phyloP scores from a whole-genome alignment of 2,329 filamentous ascomycete species.

The Hypomyces perniciosus region DNA sequence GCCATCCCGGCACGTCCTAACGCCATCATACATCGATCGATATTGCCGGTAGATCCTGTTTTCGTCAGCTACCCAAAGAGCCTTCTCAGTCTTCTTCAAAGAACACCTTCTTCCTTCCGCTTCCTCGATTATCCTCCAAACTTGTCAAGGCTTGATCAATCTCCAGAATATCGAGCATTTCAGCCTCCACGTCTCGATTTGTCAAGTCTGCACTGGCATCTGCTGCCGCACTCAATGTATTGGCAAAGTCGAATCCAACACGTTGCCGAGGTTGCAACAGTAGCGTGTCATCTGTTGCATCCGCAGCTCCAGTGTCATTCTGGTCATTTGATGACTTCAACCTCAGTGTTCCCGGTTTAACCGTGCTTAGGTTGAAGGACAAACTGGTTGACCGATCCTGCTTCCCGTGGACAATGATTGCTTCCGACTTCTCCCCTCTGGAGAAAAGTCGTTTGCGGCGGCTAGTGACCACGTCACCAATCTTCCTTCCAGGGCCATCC shows the following conservation, averaged over 20 bases:
- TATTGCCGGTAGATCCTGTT: constrained; percentile 14
- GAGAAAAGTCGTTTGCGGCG: constrained; percentile 31
- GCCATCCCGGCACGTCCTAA: constrained; percentile 7
- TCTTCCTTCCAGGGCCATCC: constrained; percentile 38
- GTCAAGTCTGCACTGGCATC: constrained; percentile 45
- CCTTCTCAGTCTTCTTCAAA: constrained; percentile 37
- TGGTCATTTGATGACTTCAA: constrained; percentile 24
- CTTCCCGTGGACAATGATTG: constrained; percentile 51
- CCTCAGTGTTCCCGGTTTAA: constrained; percentile 34
- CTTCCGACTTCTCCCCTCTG: constrained; percentile 38
- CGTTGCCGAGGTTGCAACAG: constrained; percentile 25
- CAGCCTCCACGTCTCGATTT: constrained; percentile 49
- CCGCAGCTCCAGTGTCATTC: constrained; percentile 17
- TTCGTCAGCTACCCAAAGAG: constrained; percentile 18
- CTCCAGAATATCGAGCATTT: constrained; percentile 60
- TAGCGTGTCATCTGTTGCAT: constrained; percentile 18
- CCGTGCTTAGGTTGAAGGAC: constrained; percentile 46
- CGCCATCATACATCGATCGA: constrained; percentile 10
- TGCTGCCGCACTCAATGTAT: constrained; percentile 47
- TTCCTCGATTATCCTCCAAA: constrained; percentile 45
- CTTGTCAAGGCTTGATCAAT: constrained; percentile 55
- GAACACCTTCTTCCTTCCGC: constrained; percentile 46
- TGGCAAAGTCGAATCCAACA: constrained; percentile 44
- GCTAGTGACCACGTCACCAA: constrained; percentile 30
- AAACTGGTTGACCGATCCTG: constrained; percentile 32